These are phyloP conservation scores for Afroboletus lepidellus DNA, from an alignment of 1,284 basidiomycete genomes.

Conservation along the genomic window DNA sequence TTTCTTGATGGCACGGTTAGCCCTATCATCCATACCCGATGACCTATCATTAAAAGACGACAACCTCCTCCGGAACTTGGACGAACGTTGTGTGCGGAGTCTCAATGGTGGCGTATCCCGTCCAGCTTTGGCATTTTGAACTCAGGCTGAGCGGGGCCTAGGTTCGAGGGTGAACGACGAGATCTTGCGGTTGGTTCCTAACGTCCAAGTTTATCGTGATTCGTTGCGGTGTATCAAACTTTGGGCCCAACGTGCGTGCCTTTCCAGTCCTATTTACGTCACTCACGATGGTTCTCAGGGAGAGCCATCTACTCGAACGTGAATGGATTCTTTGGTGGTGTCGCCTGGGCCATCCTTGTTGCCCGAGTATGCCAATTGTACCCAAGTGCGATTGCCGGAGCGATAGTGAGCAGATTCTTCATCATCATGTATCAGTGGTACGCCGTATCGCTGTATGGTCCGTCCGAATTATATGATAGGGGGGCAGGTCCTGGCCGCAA, in stretches of 20 bases:
- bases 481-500: constrained; percentile 89
- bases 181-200: constrained; percentile 92
- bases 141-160: constrained; percentile 34
- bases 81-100: constrained; percentile 94
- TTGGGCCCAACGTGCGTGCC: constrained; percentile 87
- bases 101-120: constrained; percentile 66
- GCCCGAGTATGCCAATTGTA: constrained; percentile 99
- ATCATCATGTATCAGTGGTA: constrained; percentile 97
- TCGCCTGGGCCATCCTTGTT: constrained; percentile 98
- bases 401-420: constrained; percentile 96
- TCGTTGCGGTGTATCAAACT: constrained; percentile 95
- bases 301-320: constrained; percentile 98
- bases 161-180: constrained; percentile 96
- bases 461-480: constrained; percentile 6
- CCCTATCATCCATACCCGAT: constrained; percentile 85
- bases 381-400: constrained; percentile 91
- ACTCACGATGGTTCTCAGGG: constrained; percentile 44
- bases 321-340: constrained; percentile 96
- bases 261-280: constrained; percentile 4
- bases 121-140: constrained; percentile 3
- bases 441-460: constrained; percentile 25
- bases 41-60: constrained; percentile 89
- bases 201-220: constrained; percentile 92
- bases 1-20: constrained; percentile 88
- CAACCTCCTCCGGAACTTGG: constrained; percentile 87